phyloP scores from a whole-genome alignment of 345 rosid genomes.

The Odontarrhena argentea region DNA sequence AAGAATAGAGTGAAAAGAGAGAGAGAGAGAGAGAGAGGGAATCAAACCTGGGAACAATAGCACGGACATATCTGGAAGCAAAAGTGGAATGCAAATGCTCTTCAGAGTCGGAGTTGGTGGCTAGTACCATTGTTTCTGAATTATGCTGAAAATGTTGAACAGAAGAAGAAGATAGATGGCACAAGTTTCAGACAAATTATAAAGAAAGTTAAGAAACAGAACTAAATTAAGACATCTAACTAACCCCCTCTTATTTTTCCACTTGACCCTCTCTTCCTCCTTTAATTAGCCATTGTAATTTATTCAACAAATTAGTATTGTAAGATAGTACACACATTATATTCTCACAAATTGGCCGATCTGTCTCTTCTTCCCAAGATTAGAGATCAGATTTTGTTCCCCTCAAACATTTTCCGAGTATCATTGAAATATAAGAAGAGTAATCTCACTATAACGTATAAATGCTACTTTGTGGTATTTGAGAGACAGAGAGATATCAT shows the following conservation, averaged over 20 bases:
- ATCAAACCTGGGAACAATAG: slow-evolving; percentile 60
- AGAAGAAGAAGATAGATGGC: not conserved
- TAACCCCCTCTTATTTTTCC: slow-evolving; percentile 24
- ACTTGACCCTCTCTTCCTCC: slow-evolving; percentile 35
- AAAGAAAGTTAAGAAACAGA: slow-evolving; percentile 16
- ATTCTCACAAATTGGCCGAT: slow-evolving; percentile 2
- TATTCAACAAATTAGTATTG: not conserved
- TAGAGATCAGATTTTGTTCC: slow-evolving; percentile 1
- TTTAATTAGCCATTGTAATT: slow-evolving; percentile 18
- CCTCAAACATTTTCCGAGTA: not conserved
- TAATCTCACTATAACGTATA: not conserved
- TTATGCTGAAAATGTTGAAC: slow-evolving; percentile 7
- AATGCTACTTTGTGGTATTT: not conserved
- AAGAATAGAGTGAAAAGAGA: not conserved
- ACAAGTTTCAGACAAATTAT: slow-evolving; percentile 3
- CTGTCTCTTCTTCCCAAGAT: slow-evolving; percentile 5
- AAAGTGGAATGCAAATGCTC: slow-evolving; percentile 68
- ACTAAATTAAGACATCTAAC: slow-evolving; percentile 35
- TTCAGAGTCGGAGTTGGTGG: slow-evolving; percentile 48
- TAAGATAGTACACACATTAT: not conserved
- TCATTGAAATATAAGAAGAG: not conserved
- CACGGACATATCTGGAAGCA: slow-evolving; percentile 74
- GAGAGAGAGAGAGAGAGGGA: not conserved
- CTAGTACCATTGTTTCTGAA: slow-evolving; percentile 49
- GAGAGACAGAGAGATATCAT: no score